Evolutionary conservation across 306 rosid species (phyloP).

Genomic region (Dryas alaskensis): DNA sequence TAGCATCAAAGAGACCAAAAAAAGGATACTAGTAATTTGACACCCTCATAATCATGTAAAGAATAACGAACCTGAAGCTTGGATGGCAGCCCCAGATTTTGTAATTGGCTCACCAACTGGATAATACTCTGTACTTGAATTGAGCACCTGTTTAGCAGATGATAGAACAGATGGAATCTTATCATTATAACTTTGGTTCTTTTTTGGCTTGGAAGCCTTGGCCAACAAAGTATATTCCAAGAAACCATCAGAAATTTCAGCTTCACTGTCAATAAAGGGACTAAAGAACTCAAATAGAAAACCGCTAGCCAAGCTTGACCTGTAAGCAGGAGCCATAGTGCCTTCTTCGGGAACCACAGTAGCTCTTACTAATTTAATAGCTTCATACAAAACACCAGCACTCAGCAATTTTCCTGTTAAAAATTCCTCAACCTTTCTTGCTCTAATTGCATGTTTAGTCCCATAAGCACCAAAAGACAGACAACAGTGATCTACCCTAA

Average conservation of each 20-base stretch:
- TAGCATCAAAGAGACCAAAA: not conserved
- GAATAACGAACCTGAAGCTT: conserved; percentile 77
- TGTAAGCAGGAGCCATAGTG: conserved; percentile 46
- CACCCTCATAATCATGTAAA: not conserved
- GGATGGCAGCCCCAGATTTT: conserved; percentile 73
- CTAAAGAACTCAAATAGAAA: conserved; percentile 72
- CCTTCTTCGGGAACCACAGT: conserved; percentile 57
- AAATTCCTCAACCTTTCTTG: conserved; percentile 64
- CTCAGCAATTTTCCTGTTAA: conserved; percentile 56
- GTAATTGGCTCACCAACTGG: conserved; percentile 70
- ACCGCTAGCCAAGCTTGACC: conserved; percentile 73
- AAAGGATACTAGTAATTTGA: not conserved
- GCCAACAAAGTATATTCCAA: conserved; percentile 15
- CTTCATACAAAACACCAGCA: conserved; percentile 50
- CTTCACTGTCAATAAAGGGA: conserved; percentile 41
- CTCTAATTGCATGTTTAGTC: conserved; percentile 69
- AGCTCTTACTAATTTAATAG: conserved; percentile 47
- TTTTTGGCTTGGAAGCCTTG: conserved; percentile 22
- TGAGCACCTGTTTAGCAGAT: conserved; percentile 62
- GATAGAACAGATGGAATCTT: conserved; percentile 44
- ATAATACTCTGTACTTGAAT: conserved; percentile 42
- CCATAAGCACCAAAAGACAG: conserved; percentile 78
- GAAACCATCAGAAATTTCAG: conserved; percentile 26
- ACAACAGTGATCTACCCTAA: conserved; percentile 46
- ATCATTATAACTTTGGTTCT: conserved; percentile 26